phyloP scores from a whole-genome alignment of 2,329 filamentous ascomycete species.

The Hypoxylon sp. region DNA sequence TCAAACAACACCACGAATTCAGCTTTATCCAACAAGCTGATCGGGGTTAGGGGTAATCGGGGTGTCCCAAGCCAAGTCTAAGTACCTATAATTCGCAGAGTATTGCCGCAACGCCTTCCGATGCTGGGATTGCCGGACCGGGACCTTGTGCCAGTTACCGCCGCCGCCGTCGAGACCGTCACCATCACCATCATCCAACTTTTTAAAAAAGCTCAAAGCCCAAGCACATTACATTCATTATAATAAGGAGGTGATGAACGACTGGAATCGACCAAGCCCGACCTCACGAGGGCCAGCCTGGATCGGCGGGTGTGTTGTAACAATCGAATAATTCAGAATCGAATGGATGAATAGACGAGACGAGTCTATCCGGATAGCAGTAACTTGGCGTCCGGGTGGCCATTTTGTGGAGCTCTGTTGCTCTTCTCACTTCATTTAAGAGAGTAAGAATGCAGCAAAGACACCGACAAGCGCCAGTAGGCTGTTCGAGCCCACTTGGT shows the following conservation, averaged over 20 bases:
- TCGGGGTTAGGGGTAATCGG: conserved; percentile 15
- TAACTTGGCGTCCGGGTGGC: neutral
- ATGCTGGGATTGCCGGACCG: conserved; percentile 33
- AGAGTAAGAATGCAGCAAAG: conserved; percentile 43
- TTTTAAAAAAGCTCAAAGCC: conserved; percentile 10
- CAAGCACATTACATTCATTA: conserved; percentile 26
- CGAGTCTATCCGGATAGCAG: conserved; percentile 1
- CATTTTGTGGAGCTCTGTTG: neutral
- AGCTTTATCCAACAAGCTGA: conserved; percentile 4
- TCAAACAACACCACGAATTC: conserved; percentile 1
- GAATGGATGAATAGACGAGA: conserved; percentile 6
- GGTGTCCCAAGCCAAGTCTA: conserved; percentile 21
- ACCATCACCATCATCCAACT: conserved; percentile 16
- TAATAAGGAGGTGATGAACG: conserved; percentile 29
- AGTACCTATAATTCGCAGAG: conserved; percentile 5
- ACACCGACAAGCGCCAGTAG: conserved; percentile 43
- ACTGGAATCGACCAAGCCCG: conserved; percentile 26
- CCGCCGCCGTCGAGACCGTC: conserved; percentile 16
- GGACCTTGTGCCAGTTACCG: conserved; percentile 21
- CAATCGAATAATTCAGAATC: conserved; percentile 25
- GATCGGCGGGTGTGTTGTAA: conserved; percentile 27
- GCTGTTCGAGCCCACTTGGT: conserved; percentile 39
- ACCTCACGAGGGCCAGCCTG: conserved; percentile 41
- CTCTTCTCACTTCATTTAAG: conserved; percentile 17
- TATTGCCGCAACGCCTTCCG: conserved; percentile 36